Evolutionary conservation across 192 early-diverging fungal genomes (phyloP).

Genomic region (Chytriomyces sp.): DNA sequence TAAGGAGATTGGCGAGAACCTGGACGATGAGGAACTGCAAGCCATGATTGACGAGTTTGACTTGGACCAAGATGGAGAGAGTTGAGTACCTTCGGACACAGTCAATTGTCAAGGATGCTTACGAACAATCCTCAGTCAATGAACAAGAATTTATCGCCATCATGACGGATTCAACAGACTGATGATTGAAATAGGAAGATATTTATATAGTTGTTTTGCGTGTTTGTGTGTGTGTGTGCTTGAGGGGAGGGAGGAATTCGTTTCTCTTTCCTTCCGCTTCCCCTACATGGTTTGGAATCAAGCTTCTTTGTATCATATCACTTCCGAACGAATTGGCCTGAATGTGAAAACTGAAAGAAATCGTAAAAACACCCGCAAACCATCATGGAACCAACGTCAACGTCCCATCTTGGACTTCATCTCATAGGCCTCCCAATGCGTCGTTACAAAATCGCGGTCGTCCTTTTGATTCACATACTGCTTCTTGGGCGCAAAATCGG

Average conservation of each 20-base stretch:
- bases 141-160: conserved; percentile 82
- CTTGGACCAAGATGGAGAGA: conserved; percentile 79
- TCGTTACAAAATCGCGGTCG: conserved; percentile 51
- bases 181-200: too few species aligned
- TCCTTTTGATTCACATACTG: conserved; percentile 39
- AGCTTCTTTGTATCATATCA: neutral
- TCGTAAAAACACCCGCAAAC: neutral
- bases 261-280: neutral
- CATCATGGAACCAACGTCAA: too few species aligned
- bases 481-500: conserved; percentile 46
- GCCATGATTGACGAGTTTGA: conserved; percentile 93
- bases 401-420: neutral
- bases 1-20: conserved; percentile 77
- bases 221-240: neutral
- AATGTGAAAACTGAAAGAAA: neutral
- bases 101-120: neutral
- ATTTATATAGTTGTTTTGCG: neutral
- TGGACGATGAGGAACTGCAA: conserved; percentile 80
- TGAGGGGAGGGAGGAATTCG: neutral
- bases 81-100: conserved; percentile 37
- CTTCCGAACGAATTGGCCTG: neutral
- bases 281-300: neutral
- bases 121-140: conserved; percentile 59
- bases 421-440: conserved; percentile 24
- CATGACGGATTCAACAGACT: conserved; percentile 69